Evolutionary conservation across 345 rosid species (phyloP).

Genomic region (Abelmoschus esculentus): DNA sequence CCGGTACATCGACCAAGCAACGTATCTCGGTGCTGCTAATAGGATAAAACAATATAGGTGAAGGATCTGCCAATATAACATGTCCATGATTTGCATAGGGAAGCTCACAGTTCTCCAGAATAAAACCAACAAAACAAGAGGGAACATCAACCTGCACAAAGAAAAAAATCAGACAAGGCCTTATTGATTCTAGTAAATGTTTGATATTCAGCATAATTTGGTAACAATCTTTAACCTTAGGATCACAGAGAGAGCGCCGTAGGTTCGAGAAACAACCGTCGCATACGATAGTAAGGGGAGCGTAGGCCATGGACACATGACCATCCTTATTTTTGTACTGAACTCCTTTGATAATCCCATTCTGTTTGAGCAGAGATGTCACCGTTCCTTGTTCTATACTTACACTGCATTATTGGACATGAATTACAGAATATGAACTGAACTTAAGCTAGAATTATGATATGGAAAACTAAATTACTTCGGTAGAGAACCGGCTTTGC

Average conservation of each 20-base stretch:
- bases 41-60: neutral
- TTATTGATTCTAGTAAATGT: neutral
- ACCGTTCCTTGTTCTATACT: neutral
- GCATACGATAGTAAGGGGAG: neutral
- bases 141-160: conserved; percentile 44
- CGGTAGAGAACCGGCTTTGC: conserved; percentile 41
- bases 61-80: neutral
- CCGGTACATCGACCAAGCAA: neutral
- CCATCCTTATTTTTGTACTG: conserved; percentile 34
- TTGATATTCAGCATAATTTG: neutral
- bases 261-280: neutral
- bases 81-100: neutral
- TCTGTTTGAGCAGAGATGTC: conserved; percentile 18
- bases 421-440: conserved; percentile 8
- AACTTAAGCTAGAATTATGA: neutral
- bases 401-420: neutral
- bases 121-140: conserved; percentile 46
- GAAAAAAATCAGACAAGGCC: neutral
- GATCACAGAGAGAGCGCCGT: conserved; percentile 30
- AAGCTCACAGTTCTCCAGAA: neutral
- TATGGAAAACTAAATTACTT: conserved; percentile 23
- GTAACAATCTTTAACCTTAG: conserved; percentile 18
- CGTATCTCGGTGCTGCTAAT: neutral
- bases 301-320: neutral
- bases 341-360: conserved; percentile 41